phyloP scores from a whole-genome alignment of 2,329 filamentous ascomycete genomes.

The Dryadomyces quercivorus region DNA sequence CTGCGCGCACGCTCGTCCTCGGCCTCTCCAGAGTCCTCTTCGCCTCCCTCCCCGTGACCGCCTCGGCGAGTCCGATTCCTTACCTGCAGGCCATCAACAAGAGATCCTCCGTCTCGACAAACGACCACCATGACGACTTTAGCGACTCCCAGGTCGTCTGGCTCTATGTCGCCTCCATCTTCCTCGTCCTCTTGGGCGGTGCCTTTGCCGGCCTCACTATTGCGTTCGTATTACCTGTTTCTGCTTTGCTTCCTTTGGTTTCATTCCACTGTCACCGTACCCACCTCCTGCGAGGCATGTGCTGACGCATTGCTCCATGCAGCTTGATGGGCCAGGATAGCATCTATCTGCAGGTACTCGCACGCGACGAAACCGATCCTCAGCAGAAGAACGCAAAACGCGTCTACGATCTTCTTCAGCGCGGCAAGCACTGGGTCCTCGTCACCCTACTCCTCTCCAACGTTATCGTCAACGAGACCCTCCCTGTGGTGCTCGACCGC shows the following conservation, averaged over 20 bases:
- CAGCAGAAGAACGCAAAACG: constrained; percentile 76
- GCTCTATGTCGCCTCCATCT: constrained; percentile 65
- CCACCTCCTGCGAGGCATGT: neutral
- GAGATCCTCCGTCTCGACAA: neutral
- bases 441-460: constrained; percentile 90
- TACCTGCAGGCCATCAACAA: constrained; percentile 11
- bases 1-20: constrained; percentile 34
- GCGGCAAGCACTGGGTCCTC: constrained; percentile 95
- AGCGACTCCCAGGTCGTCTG: constrained; percentile 60
- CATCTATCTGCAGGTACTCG: constrained; percentile 92
- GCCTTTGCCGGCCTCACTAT: constrained; percentile 92
- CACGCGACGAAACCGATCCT: constrained; percentile 69
- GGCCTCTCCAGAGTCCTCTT: constrained; percentile 39
- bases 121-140: constrained; percentile 34
- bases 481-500: constrained; percentile 88
- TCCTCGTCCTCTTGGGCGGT: constrained; percentile 76
- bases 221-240: constrained; percentile 34
- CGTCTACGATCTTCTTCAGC: constrained; percentile 68
- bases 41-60: constrained; percentile 32
- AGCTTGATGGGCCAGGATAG: constrained; percentile 67
- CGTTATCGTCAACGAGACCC: constrained; percentile 93
- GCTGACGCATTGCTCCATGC: neutral
- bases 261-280: neutral
- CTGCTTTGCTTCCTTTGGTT: neutral
- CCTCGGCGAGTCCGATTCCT: constrained; percentile 29